Conservation (phyloP, 768 basidiomycete genomes). For the Suillus sp. region DNA sequence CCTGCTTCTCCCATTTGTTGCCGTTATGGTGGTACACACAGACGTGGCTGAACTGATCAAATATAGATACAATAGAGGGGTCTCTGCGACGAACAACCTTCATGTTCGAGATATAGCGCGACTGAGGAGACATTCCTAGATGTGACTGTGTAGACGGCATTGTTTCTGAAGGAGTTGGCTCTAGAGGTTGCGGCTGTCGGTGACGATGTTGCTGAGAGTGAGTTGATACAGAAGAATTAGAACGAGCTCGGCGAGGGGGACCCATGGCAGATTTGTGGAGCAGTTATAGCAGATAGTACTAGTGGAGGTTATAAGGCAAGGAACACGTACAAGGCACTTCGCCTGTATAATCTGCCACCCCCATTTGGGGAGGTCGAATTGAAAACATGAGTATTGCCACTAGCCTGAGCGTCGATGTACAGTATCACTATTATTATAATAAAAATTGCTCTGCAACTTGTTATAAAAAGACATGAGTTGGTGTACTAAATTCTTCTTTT, state of each 20-base stretch:
- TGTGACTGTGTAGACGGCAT: slow-evolving; percentile 12
- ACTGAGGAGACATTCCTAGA: slow-evolving; percentile 65
- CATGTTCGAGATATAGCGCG: slow-evolving; percentile 73
- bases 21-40: slow-evolving; percentile 66
- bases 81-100: slow-evolving; percentile 79
- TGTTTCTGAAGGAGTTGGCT: slow-evolving; percentile 14
- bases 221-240: slow-evolving; percentile 26
- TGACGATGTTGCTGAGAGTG: slow-evolving; percentile 1
- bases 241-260: slow-evolving; percentile 45
- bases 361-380: not conserved
- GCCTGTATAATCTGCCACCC: too few species aligned
- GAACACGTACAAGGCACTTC: slow-evolving; percentile 2
- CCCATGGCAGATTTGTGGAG: not conserved
- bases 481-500: not conserved
- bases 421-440: too few species aligned
- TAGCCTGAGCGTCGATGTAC: too few species aligned
- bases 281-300: slow-evolving; percentile 3
- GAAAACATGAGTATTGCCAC: not conserved
- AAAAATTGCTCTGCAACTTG: too few species aligned
- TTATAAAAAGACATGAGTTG: not conserved
- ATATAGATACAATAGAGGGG: slow-evolving; percentile 75
- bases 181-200: slow-evolving; percentile 12
- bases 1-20: slow-evolving; percentile 79
- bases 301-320: slow-evolving; percentile 8
- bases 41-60: slow-evolving; percentile 88